These are phyloP conservation scores for Colletotrichum filicis DNA, from an alignment of 2,329 filamentous ascomycete species.

Conservation along the genomic window DNA sequence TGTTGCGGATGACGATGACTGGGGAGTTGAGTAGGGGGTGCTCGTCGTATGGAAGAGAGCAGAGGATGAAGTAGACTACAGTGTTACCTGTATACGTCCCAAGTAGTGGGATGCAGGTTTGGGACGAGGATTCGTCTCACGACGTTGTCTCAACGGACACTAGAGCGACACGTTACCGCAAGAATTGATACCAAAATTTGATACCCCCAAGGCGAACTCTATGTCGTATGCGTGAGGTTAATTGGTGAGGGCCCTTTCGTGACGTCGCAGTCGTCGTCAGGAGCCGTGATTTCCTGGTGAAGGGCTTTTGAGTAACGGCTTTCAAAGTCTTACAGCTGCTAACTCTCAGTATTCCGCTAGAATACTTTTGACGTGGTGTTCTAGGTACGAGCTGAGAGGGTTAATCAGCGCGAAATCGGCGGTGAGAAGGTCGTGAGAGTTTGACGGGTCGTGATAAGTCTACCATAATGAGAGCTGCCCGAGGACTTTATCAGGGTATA, in stretches of 20 bases:
- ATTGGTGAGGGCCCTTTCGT: not conserved
- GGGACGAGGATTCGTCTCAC: not conserved
- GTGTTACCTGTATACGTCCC: not conserved
- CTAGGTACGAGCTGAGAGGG: too few relatives aligned
- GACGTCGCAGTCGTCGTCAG: not conserved
- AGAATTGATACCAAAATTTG: not conserved
- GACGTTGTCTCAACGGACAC: too few relatives aligned
- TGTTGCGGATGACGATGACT: slow-evolving; percentile 62
- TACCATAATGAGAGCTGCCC: too few relatives aligned
- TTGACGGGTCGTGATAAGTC: too few relatives aligned
- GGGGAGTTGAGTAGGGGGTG: slow-evolving; percentile 44
- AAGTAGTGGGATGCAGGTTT: not conserved
- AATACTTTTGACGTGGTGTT: too few relatives aligned
- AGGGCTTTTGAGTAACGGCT: fast-evolving
- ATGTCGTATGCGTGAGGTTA: not conserved
- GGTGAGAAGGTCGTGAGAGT: too few relatives aligned
- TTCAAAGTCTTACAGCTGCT: too few relatives aligned
- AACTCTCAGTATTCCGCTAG: too few relatives aligned
- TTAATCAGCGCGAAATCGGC: too few relatives aligned
- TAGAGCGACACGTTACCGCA: not conserved
- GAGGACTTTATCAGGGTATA: too few relatives aligned
- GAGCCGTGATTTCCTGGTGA: not conserved
- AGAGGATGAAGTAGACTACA: not conserved
- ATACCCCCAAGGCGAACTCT: not conserved
- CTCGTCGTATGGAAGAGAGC: not conserved